Evolutionary conservation across 1,284 basidiomycete genomes (phyloP).

Genomic region (Cryptococcus wingfieldii): DNA sequence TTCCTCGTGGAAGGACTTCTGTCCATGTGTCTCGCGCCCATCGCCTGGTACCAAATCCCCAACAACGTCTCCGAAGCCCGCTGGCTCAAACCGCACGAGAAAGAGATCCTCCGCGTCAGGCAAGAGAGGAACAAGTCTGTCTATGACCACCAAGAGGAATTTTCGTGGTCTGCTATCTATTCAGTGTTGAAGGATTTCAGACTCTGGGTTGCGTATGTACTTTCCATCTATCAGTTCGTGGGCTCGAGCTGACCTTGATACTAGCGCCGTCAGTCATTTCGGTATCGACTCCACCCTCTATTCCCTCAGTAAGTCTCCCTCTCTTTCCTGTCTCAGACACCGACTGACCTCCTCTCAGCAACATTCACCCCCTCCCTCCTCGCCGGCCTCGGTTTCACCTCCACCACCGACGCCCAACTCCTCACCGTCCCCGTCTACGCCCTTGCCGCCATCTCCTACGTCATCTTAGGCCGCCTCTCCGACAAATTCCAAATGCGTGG

Average conservation of each 20-base stretch:
- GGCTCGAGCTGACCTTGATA: not conserved
- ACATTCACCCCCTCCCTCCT: slow-evolving; percentile 32
- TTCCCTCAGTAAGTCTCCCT: slow-evolving; percentile 4
- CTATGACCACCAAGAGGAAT: slow-evolving; percentile 6
- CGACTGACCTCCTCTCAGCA: not conserved
- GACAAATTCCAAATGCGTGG: slow-evolving; percentile 17
- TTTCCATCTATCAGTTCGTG: not conserved
- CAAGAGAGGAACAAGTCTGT: slow-evolving; percentile 2
- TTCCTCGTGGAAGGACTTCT: slow-evolving; percentile 9
- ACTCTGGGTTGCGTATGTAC: not conserved
- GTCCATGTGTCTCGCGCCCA: slow-evolving; percentile 4
- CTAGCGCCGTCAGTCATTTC: slow-evolving; percentile 8
- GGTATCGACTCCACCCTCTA: slow-evolving; percentile 10
- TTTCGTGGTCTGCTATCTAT: slow-evolving; percentile 1
- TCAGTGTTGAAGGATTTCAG: slow-evolving; percentile 5
- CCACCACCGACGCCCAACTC: slow-evolving; percentile 26
- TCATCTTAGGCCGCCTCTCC: slow-evolving; percentile 9
- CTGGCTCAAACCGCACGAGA: slow-evolving; percentile 6
- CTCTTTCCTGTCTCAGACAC: not conserved
- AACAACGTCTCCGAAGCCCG: slow-evolving; percentile 5
- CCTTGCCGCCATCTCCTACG: slow-evolving; percentile 18
- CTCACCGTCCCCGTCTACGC: slow-evolving; percentile 30
- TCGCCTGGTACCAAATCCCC: slow-evolving; percentile 8
- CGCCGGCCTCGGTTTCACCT: slow-evolving; percentile 19
- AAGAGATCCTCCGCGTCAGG: not conserved